These are phyloP conservation scores for Claviceps pazoutovae DNA, from an alignment of 2,329 filamentous ascomycete species.

Conservation along the genomic window DNA sequence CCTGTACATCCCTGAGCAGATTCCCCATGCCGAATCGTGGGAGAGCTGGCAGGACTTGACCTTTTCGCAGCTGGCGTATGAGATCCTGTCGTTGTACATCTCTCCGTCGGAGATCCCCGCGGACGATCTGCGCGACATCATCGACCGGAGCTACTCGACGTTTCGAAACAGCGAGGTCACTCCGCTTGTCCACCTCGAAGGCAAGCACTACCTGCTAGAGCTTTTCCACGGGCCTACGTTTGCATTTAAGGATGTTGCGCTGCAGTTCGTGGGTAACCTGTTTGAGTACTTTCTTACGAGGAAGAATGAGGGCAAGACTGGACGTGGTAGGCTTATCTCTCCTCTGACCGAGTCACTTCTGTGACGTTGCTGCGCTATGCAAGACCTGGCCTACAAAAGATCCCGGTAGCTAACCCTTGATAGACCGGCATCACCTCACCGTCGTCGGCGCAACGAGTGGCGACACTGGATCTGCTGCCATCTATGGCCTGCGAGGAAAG, in stretches of 20 bases:
- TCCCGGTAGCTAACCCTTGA: slow-evolving; percentile 12
- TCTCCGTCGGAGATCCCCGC: slow-evolving; percentile 69
- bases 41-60: slow-evolving; percentile 60
- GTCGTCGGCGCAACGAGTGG: slow-evolving; percentile 80
- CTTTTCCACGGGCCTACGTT: slow-evolving; percentile 94
- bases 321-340: slow-evolving; percentile 26
- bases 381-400: neutral
- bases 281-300: slow-evolving; percentile 78
- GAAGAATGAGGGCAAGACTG: slow-evolving; percentile 55
- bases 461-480: slow-evolving; percentile 86
- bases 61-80: slow-evolving; percentile 69
- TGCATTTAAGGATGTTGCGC: slow-evolving; percentile 90
- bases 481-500: slow-evolving; percentile 89
- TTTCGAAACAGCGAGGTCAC: slow-evolving; percentile 72
- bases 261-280: slow-evolving; percentile 92
- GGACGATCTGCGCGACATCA: slow-evolving; percentile 67
- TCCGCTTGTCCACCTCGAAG: slow-evolving; percentile 58
- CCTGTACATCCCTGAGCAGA: slow-evolving; percentile 75
- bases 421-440: slow-evolving; percentile 64
- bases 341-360: neutral
- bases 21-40: slow-evolving; percentile 34
- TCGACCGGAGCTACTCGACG: slow-evolving; percentile 73
- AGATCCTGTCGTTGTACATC: slow-evolving; percentile 81
- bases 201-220: slow-evolving; percentile 78
- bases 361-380: neutral